Base-by-base conservation (phyloP, 768 basidiomycete species). In the Lactarius psammicola region DNA sequence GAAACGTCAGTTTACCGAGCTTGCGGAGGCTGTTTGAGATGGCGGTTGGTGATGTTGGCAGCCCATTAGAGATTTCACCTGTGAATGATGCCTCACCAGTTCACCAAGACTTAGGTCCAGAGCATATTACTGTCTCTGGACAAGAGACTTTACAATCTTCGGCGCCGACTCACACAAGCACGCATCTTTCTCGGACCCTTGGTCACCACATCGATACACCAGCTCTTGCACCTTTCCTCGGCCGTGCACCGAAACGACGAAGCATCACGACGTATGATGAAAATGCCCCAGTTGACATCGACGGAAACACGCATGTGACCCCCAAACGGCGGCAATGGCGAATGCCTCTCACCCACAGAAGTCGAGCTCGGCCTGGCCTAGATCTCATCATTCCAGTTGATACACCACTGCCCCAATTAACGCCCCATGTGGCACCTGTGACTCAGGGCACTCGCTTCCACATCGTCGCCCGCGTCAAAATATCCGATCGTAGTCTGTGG, bases 171-270 rank as follows among this genome's bases (percentile, higher is more conserved):
- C 33, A 44, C 30, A 30, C 67, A 23, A 78, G 76, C 33, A 78
- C 79, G 8, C 75, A 80, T n/a, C 68, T 84, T 30, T 79, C 81
- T 10, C 77, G 78, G 54, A 82, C 82, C 9, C 76, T 84, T 13
- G 82, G 84, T 30, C 75, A 80, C 67, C 82, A 85, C 60, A 76
- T 74, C n/a, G 83, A 84, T 62, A 79, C 82, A 9, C 80, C 83
- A 31, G 80, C 80, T 1, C 77, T 84, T 23, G 82, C 82, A 15
- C 80, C 76, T 6, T 84, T 84, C 70, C 78, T 84, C 36, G 82
- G 83, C 9, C 78, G 78, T 60, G 73, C 74, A 20, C 75, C 79
- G 0, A 79, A 77, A 70, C 77, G 77, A 56, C 78, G 81, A 31
- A 73, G 74, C 26, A 80, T 84, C 63, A 74, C 78, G 38, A 75